Conservation (phyloP, 192 early-diverging fungal genomes). For the Coemansia sp. region DNA sequence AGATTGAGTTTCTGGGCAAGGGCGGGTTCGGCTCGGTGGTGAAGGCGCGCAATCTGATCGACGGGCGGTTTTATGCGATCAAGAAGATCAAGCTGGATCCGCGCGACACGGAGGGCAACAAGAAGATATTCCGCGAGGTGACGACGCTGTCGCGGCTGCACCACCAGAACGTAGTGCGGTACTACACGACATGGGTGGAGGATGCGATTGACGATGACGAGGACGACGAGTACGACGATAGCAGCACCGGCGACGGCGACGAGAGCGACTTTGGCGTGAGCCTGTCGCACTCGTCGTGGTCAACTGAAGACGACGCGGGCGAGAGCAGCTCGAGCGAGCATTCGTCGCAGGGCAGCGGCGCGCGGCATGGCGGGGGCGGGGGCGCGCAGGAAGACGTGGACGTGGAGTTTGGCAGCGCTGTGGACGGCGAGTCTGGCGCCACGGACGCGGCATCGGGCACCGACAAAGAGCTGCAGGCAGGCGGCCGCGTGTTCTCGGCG, state of each 20-base stretch:
- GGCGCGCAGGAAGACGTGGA: background rate
- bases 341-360: background rate
- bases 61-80: constrained; percentile 86
- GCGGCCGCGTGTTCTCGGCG: constrained; percentile 30
- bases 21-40: constrained; percentile 92
- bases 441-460: background rate
- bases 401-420: background rate
- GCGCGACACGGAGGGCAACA: constrained; percentile 36
- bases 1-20: constrained; percentile 73
- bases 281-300: constrained; percentile 2
- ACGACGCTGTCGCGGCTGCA: constrained; percentile 79
- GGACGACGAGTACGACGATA: background rate
- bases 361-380: background rate
- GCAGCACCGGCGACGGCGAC: background rate
- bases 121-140: constrained; percentile 85
- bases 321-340: constrained; percentile 5
- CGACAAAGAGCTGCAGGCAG: constrained; percentile 1
- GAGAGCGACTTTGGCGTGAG: background rate
- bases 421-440: background rate
- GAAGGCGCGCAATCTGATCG: constrained; percentile 77
- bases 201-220: constrained; percentile 10
- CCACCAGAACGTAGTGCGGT: constrained; percentile 90
- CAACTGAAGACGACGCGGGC: background rate
- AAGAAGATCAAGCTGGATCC: constrained; percentile 75
- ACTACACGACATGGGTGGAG: constrained; percentile 92